Evolutionary conservation across 1,139 yeast genomes (phyloP).

Genomic region (Yamadazyma conglobata): DNA sequence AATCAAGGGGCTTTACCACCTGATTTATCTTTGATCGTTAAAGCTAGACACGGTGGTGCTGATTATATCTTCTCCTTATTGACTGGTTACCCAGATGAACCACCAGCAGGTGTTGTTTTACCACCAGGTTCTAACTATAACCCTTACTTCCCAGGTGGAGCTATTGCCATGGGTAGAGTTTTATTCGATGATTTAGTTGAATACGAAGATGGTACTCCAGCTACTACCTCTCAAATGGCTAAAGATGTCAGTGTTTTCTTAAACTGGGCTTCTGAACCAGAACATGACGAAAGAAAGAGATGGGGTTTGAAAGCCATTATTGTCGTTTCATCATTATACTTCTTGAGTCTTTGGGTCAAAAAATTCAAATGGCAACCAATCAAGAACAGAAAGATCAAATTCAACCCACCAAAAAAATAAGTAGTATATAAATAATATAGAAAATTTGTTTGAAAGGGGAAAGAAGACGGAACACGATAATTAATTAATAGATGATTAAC

Average conservation of each 20-base stretch:
- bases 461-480: no score
- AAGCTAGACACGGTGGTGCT: conserved; percentile 98
- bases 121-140: conserved; percentile 96
- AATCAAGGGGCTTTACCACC: conserved; percentile 99
- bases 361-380: conserved; percentile 97
- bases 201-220: conserved; percentile 98
- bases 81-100: conserved; percentile 98
- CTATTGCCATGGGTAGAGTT: conserved; percentile 99
- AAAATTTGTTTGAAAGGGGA: no score
- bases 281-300: conserved; percentile 97
- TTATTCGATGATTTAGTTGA: conserved; percentile 95
- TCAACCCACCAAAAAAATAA: conserved; percentile 69
- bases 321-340: conserved; percentile 74
- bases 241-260: conserved; percentile 94
- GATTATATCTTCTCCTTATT: conserved; percentile 92
- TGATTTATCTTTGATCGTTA: conserved; percentile 92
- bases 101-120: conserved; percentile 94
- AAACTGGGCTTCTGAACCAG: conserved; percentile 99
- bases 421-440: conserved; percentile 5
- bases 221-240: conserved; percentile 98
- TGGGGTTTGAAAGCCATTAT: conserved; percentile 92
- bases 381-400: conserved; percentile 92
- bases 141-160: conserved; percentile 99
- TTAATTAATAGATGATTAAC: background rate
- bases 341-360: conserved; percentile 88